Conservation (phyloP, 2,329 filamentous ascomycete species). For the Colletotrichum zoysiae region DNA sequence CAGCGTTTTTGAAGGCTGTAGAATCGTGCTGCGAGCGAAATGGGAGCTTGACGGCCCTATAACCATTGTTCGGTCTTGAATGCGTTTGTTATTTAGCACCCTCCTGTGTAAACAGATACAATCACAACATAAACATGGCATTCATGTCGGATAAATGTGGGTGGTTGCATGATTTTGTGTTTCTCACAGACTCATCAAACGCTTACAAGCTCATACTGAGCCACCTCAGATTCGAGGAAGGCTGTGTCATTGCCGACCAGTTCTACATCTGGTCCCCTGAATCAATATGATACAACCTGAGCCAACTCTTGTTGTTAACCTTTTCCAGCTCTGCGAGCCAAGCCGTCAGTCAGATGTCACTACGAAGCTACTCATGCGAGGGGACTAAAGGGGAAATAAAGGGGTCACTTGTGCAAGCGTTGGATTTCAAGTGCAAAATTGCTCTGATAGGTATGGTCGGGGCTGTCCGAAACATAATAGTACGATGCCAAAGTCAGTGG, state of each 20-base stretch:
- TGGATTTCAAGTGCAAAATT: neutral
- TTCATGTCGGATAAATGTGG: rapidly evolving
- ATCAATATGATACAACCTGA: neutral
- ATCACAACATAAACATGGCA: neutral
- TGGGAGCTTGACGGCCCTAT: neutral
- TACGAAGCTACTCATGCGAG: neutral
- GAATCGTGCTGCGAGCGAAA: too few species aligned
- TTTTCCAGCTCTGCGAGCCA: neutral
- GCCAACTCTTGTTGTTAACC: neutral
- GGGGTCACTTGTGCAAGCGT: neutral
- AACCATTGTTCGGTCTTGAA: neutral
- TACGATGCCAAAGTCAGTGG: neutral
- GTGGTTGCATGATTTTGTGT: neutral
- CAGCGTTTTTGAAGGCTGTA: neutral
- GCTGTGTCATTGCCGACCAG: neutral
- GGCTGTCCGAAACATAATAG: neutral
- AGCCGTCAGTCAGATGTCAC: conserved; percentile 9
- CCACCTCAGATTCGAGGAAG: neutral
- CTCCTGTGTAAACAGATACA: neutral
- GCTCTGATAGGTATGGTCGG: neutral
- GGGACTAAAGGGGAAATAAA: neutral
- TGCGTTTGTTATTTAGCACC: neutral
- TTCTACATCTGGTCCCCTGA: neutral
- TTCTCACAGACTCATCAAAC: too few species aligned
- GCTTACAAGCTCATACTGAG: neutral